Percentiles rank a stretch among this genome's conserved stretches.
Evolutionary conservation across 2,329 filamentous ascomycete genomes (phyloP).

Genomic region (Cordyceps fumosorosea): DNA sequence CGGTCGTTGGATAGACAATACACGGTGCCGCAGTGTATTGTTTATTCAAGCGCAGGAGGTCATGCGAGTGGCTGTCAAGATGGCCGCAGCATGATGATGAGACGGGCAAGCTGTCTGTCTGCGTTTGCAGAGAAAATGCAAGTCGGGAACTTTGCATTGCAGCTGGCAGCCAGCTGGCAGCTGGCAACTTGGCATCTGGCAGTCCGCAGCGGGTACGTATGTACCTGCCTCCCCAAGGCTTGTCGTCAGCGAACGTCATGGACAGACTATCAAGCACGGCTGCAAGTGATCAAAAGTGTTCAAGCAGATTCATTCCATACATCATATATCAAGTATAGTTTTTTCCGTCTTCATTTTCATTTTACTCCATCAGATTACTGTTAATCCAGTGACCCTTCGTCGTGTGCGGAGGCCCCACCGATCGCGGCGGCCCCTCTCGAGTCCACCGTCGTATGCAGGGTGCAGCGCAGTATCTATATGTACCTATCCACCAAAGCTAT

Average conservation of each 20-base stretch:
- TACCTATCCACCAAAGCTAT: not conserved
- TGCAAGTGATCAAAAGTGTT: not conserved
- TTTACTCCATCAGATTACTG: too few relatives aligned
- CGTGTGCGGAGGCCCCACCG: not conserved
- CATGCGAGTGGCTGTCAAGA: not conserved
- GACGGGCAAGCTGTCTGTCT: not conserved
- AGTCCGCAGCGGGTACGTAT: not conserved
- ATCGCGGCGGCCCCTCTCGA: slow-evolving; percentile 5
- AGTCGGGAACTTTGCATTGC: too few relatives aligned
- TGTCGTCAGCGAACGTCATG: slow-evolving; percentile 1
- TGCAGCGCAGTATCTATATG: not conserved
- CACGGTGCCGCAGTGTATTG: not conserved
- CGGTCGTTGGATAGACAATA: not conserved
- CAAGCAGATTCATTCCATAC: not conserved
- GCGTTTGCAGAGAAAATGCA: not conserved
- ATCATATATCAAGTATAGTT: not conserved
- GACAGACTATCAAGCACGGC: not conserved
- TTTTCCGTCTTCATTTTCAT: not conserved
- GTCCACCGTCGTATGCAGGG: not conserved
- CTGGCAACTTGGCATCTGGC: not conserved
- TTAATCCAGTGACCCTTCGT: too few relatives aligned
- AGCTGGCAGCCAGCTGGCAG: not conserved
- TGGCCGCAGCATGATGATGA: not conserved
- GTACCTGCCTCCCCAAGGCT: not conserved
- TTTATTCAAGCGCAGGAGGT: not conserved